phyloP scores from a whole-genome alignment of 2,329 filamentous ascomycete species.

The Ophiostoma sp. region DNA sequence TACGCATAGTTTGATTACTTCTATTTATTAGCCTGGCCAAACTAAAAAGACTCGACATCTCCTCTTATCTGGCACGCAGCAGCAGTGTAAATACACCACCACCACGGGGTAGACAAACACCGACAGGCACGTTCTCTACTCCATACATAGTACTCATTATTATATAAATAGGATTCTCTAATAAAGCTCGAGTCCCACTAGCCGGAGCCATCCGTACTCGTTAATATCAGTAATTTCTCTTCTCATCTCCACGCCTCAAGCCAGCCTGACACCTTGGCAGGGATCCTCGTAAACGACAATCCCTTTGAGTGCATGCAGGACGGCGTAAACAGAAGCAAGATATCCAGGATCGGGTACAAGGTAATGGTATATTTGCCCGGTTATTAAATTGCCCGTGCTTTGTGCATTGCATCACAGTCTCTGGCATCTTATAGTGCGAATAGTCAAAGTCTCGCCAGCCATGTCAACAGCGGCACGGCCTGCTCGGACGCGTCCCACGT shows the following conservation, averaged over 20 bases:
- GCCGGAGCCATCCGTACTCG: neutral
- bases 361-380: neutral
- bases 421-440: neutral
- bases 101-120: neutral
- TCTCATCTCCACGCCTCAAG: neutral
- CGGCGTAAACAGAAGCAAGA: neutral
- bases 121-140: too few relatives aligned
- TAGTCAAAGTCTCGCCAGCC: neutral
- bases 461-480: conserved; percentile 2
- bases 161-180: neutral
- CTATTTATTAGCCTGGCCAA: too few relatives aligned
- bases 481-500: neutral
- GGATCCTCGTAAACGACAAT: neutral
- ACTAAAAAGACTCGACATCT: neutral
- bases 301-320: neutral
- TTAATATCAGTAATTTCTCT: neutral
- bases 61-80: neutral
- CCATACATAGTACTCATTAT: neutral
- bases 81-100: conserved; percentile 4
- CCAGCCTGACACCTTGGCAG: neutral
- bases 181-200: neutral
- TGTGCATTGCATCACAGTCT: neutral
- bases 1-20: too few relatives aligned
- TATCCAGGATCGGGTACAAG: neutral
- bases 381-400: neutral